phyloP scores from a whole-genome alignment of 2,329 filamentous ascomycete genomes.

The Arthrobotrys iridis region DNA sequence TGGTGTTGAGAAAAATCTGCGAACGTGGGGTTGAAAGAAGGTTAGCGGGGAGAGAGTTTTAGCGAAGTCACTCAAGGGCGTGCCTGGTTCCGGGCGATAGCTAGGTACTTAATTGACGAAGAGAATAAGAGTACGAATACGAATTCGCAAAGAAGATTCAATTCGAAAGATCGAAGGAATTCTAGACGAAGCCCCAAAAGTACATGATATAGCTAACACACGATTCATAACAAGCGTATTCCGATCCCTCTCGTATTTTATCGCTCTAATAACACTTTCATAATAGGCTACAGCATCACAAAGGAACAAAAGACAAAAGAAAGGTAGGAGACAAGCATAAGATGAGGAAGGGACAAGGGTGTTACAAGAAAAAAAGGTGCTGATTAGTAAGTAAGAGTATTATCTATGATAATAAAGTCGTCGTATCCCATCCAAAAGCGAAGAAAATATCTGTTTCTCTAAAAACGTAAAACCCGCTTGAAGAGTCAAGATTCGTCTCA shows the following conservation, averaged over 20 bases:
- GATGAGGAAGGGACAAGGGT: slow-evolving; percentile 2
- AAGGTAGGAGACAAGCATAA: slow-evolving; percentile 9
- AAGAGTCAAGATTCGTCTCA: slow-evolving; percentile 15
- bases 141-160: not conserved
- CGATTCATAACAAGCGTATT: slow-evolving; percentile 6
- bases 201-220: not conserved
- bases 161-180: not conserved
- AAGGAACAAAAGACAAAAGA: slow-evolving; percentile 12
- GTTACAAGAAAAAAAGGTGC: slow-evolving; percentile 24
- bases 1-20: slow-evolving; percentile 40
- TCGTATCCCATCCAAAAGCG: slow-evolving; percentile 35
- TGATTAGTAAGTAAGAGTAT: slow-evolving; percentile 34
- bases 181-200: slow-evolving; percentile 5
- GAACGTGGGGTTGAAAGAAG: slow-evolving; percentile 12
- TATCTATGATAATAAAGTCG: slow-evolving; percentile 39
- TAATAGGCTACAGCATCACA: slow-evolving; percentile 43
- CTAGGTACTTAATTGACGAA: not conserved
- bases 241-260: slow-evolving; percentile 33
- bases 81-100: too few relatives aligned
- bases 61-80: not conserved
- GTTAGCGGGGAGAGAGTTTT: slow-evolving; percentile 16
- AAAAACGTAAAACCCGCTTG: slow-evolving; percentile 31
- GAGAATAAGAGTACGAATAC: not conserved
- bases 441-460: slow-evolving; percentile 21
- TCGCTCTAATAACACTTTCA: slow-evolving; percentile 48